Percentiles rank a stretch among this genome's conserved stretches.
phyloP scores from a whole-genome alignment of 768 basidiomycete species.

The Daedaleopsis sinensis region DNA sequence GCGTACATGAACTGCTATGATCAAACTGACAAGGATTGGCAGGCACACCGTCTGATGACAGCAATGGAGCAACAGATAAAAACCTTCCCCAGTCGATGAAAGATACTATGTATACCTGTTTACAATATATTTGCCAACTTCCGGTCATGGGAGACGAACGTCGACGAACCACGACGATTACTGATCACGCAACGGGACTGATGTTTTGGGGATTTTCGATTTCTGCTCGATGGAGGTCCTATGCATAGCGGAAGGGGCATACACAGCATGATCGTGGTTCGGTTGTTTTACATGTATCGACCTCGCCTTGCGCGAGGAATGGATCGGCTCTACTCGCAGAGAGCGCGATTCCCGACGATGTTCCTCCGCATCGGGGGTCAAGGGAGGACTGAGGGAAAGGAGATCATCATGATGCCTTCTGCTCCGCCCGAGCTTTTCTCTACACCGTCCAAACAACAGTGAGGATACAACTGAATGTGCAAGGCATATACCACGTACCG shows the following conservation, averaged over 20 bases:
- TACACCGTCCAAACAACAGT: slow-evolving; percentile 31
- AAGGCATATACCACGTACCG: slow-evolving; percentile 50
- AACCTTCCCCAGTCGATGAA: slow-evolving; percentile 15
- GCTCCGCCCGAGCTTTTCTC: slow-evolving; percentile 69
- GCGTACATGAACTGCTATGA: neutral
- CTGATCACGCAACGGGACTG: neutral
- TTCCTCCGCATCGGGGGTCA: neutral
- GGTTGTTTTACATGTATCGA: slow-evolving; percentile 26
- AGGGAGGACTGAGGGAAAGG: neutral
- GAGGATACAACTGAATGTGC: neutral
- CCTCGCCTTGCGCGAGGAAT: slow-evolving; percentile 22
- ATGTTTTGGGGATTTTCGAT: slow-evolving; percentile 33
- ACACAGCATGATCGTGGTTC: slow-evolving; percentile 25
- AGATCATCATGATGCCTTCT: slow-evolving; percentile 50
- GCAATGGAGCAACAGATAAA: slow-evolving; percentile 48
- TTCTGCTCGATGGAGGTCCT: slow-evolving; percentile 27
- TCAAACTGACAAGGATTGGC: neutral
- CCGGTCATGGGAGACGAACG: too few relatives aligned
- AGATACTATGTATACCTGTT: neutral
- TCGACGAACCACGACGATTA: too few relatives aligned
- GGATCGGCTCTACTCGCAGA: slow-evolving; percentile 8
- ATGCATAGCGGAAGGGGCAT: slow-evolving; percentile 31
- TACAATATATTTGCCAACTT: too few relatives aligned
- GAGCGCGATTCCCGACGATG: neutral
- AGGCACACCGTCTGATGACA: slow-evolving; percentile 75